phyloP scores from a whole-genome alignment of 2,329 filamentous ascomycete species.

The Nemania diffusa region DNA sequence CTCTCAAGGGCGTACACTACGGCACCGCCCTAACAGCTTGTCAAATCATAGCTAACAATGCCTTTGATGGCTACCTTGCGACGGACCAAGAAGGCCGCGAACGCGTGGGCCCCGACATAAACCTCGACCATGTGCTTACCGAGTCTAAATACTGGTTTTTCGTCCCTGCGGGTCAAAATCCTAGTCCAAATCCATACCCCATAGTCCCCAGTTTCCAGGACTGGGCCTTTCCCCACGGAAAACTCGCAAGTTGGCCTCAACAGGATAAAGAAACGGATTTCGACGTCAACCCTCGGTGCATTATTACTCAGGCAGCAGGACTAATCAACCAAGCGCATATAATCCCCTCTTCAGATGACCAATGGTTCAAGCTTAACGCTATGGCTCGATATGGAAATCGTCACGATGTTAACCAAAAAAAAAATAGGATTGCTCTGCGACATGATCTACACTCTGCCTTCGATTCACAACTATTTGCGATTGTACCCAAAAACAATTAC shows the following conservation, averaged over 20 bases:
- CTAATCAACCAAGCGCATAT: slow-evolving; percentile 5
- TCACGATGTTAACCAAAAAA: slow-evolving; percentile 6
- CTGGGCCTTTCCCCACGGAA: slow-evolving; percentile 19
- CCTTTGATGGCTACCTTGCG: slow-evolving; percentile 15
- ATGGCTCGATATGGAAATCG: slow-evolving; percentile 12
- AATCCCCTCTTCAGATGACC: slow-evolving; percentile 4
- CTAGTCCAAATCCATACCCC: slow-evolving; percentile 3
- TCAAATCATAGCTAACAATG: slow-evolving; percentile 24
- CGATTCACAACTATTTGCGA: slow-evolving; percentile 5
- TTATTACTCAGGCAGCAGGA: slow-evolving; percentile 7
- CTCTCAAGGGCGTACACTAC: slow-evolving; percentile 6
- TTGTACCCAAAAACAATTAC: slow-evolving; percentile 12
- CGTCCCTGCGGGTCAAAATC: background rate
- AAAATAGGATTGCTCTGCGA: slow-evolving; percentile 9
- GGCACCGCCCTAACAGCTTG: slow-evolving; percentile 22
- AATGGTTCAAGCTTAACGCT: slow-evolving; percentile 12
- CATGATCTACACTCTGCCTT: slow-evolving; percentile 13
- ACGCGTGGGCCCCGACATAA: slow-evolving; percentile 4
- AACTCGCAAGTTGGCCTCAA: background rate
- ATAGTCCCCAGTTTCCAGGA: slow-evolving; percentile 19
- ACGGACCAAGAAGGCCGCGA: slow-evolving; percentile 6
- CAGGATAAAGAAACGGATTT: background rate
- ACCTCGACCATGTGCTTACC: background rate
- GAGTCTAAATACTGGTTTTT: slow-evolving; percentile 13
- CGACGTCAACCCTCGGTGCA: slow-evolving; percentile 7